These are phyloP conservation scores for Xylaria palmicola DNA, from an alignment of 495 filamentous ascomycete genomes.

Conservation along the genomic window DNA sequence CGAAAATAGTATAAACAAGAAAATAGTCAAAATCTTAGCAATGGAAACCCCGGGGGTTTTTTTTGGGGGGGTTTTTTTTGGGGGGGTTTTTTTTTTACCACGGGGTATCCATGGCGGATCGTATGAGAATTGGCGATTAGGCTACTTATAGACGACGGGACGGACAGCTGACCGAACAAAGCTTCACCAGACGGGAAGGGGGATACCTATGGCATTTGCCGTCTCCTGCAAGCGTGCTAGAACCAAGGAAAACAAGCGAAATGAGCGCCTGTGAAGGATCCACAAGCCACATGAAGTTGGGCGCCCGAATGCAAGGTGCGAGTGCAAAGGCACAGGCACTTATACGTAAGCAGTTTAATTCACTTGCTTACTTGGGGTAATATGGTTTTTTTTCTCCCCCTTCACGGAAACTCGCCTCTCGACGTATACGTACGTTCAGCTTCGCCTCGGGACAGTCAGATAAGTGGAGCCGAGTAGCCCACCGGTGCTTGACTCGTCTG, in stretches of 20 bases:
- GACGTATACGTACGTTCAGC: no score
- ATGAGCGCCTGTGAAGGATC: background rate
- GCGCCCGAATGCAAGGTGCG: background rate
- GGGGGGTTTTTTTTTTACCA: no score
- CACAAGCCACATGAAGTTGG: background rate
- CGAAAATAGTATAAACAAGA: background rate
- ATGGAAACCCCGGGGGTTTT: no score
- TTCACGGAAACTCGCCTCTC: background rate
- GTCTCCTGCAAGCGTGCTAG: background rate
- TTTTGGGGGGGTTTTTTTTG: no score
- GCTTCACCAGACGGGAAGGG: no score
- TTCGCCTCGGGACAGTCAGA: conserved; percentile 7
- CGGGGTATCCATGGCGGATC: background rate
- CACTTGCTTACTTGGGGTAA: background rate
- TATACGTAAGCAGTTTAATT: background rate
- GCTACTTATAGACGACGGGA: conserved; percentile 9
- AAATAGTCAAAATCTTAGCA: no score
- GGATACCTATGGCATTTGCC: background rate
- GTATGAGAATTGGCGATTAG: background rate
- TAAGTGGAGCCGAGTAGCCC: background rate
- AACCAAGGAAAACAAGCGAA: background rate
- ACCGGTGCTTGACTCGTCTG: background rate
- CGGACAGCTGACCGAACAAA: background rate
- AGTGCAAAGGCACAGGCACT: no score
- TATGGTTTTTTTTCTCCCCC: background rate